A percentile compares a stretch with the other conserved stretches of the same genome.
Evolutionary conservation across 2,329 filamentous ascomycete genomes (phyloP).

Genomic region (Blastomyces percursus): DNA sequence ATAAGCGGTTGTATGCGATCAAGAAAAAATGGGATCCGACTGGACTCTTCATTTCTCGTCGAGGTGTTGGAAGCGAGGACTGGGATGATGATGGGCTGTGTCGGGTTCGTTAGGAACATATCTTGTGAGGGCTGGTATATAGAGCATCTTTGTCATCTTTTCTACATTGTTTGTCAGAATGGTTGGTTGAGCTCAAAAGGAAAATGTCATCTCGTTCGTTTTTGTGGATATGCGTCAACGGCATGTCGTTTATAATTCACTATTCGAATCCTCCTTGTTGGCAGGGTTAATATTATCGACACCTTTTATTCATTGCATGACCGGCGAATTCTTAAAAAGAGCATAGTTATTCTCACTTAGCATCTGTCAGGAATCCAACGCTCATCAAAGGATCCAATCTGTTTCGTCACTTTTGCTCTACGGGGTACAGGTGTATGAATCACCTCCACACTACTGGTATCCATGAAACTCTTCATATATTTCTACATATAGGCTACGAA

Average conservation of each 20-base stretch:
- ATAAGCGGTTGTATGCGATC: constrained; percentile 24
- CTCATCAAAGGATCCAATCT: no score
- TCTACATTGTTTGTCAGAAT: background rate
- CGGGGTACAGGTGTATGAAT: no score
- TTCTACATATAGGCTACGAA: no score
- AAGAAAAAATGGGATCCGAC: constrained; percentile 35
- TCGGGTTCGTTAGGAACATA: background rate
- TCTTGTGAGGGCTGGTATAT: background rate
- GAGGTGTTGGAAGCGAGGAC: constrained; percentile 43
- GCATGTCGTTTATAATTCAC: background rate
- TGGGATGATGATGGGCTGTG: constrained; percentile 11
- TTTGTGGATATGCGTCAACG: background rate
- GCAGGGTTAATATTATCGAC: background rate
- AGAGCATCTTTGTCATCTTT: background rate
- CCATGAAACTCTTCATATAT: background rate
- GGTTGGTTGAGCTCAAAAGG: background rate
- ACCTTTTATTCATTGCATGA: no score
- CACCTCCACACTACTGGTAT: background rate
- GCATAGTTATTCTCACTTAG: no score
- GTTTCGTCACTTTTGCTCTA: background rate
- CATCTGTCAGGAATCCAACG: no score
- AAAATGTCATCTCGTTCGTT: background rate
- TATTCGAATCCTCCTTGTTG: background rate
- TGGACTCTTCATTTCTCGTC: constrained; percentile 38
- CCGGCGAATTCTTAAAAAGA: no score